phyloP scores from a whole-genome alignment of 768 basidiomycete species.

The Crassisporium funariophilum region DNA sequence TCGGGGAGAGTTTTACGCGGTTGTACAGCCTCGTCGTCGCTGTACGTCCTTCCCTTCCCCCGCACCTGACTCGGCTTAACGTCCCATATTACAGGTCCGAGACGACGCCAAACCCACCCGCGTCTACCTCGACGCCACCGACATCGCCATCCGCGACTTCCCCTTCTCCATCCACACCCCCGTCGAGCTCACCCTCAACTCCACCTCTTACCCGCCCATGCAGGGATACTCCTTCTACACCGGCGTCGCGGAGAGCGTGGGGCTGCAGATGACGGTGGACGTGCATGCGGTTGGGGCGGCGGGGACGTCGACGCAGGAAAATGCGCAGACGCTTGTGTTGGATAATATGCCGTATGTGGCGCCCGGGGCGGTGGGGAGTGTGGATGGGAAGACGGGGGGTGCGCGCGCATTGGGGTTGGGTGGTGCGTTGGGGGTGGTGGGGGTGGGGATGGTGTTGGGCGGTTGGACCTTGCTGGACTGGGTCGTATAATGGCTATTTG shows the following conservation, averaged over 20 bases:
- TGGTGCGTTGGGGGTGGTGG: too few relatives aligned
- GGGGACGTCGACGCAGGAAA: constrained; percentile 28
- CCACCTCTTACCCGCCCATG: constrained; percentile 24
- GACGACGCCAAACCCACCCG: constrained; percentile 30
- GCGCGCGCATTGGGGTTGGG: too few relatives aligned
- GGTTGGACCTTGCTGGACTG: too few relatives aligned
- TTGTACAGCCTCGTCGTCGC: constrained; percentile 27
- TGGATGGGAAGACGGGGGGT: background rate
- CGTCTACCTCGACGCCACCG: constrained; percentile 36
- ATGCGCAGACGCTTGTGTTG: constrained; percentile 28
- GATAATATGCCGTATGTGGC: constrained; percentile 29
- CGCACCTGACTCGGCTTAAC: background rate
- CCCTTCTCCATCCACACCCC: constrained; percentile 29
- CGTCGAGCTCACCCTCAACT: constrained; percentile 32
- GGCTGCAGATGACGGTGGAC: constrained; percentile 31
- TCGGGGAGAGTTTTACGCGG: constrained; percentile 22
- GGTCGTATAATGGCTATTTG: too few relatives aligned
- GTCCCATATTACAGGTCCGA: constrained; percentile 16
- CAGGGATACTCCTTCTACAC: constrained; percentile 42
- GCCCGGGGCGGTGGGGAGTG: constrained; percentile 21
- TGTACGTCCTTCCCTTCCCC: constrained; percentile 15
- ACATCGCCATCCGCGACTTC: constrained; percentile 33
- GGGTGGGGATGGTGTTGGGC: too few relatives aligned
- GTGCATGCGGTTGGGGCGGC: constrained; percentile 23
- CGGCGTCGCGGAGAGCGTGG: constrained; percentile 23